Evolutionary conservation across 306 rosid species (phyloP), one percentile per base, ranked within the genome.

Genomic region (Lathyrus oleraceus): DNA sequence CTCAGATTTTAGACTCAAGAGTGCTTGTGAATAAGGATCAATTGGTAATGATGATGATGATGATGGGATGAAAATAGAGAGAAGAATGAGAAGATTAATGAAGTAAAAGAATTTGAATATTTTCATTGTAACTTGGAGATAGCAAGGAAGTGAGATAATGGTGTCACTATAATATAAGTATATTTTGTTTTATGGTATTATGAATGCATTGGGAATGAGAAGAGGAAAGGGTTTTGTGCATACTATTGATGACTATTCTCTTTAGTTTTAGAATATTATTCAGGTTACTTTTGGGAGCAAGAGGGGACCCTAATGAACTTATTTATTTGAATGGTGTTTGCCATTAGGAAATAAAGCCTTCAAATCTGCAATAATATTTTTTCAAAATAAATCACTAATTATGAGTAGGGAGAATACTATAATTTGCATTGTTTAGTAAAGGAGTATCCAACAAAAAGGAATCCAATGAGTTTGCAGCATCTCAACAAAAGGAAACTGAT

Each of bases 191-290:
- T 78, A 75, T 64, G 42, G 83, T 69, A 64, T 35, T 76, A 75
- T 74, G 58, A 60, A 61, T 88, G 97, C 99, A 87, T 94, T 93
- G 99, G 96, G 83, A 90, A 73, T 87, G 92, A 54, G 81, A 85
- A 89, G 89, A 83, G 30, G 44, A 32, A 70, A 56, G n/a, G 71
- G 52, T 61, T 64, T 51, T 70, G 82, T 69, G 75, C 61, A 72
- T 9, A 25, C 28, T 25, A 25, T 25, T 25, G 3, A 25, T 25
- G 28, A 25, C 28, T 25, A 25, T 25, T 25, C 28, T 25, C 28
- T 25, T 25, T 25, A 25, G 28, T 25, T 21, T 21, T 21, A 21
- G 1, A 21, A 21, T 61, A 82, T 74, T 21, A 57, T 42, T 4
- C 77, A 79, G 81, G 39, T 69, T 82, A 47, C 88, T 81, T 88